A percentile compares a stretch with the other conserved stretches of the same genome.
These are phyloP conservation scores for Lactifluus subvellereus DNA, from an alignment of 768 basidiomycete species.

Conservation along the genomic window DNA sequence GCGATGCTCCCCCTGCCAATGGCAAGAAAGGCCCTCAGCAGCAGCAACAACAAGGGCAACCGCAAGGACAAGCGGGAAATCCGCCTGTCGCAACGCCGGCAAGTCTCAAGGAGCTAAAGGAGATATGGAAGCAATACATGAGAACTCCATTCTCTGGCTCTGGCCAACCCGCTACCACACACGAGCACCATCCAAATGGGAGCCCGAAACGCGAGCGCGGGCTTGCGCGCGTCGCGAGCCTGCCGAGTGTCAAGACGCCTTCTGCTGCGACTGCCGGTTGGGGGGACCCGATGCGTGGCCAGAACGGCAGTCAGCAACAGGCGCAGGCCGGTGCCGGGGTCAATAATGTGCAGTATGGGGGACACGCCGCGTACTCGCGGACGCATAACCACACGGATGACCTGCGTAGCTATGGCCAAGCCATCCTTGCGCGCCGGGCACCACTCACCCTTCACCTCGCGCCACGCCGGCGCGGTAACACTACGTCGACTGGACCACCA, in stretches of 20 bases:
- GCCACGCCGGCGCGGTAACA: constrained; percentile 33
- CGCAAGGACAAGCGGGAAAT: constrained; percentile 32
- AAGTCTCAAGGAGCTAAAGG: constrained; percentile 45
- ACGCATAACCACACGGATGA: constrained; percentile 48
- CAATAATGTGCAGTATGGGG: neutral
- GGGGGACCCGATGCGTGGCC: constrained; percentile 19
- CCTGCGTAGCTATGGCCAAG: constrained; percentile 65
- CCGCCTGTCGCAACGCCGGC: constrained; percentile 31
- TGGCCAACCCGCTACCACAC: constrained; percentile 27
- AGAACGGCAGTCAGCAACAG: constrained; percentile 2
- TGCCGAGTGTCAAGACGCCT: constrained; percentile 67
- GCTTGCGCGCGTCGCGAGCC: constrained; percentile 55
- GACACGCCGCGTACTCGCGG: constrained; percentile 20
- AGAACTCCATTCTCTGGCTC: constrained; percentile 53
- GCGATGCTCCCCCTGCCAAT: constrained; percentile 19
- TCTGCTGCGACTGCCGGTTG: constrained; percentile 29
- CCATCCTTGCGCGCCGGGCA: constrained; percentile 62
- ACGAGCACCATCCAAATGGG: constrained; percentile 16
- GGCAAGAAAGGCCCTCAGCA: constrained; percentile 25
- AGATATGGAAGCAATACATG: constrained; percentile 73
- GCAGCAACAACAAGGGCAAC: constrained; percentile 17
- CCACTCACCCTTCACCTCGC: constrained; percentile 53
- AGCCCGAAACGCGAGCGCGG: constrained; percentile 32
- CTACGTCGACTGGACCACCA: constrained; percentile 13
- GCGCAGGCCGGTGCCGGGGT: neutral